Percentiles rank a stretch among this genome's conserved stretches.
phyloP scores from a whole-genome alignment of 177 flowering plant genomes.

The Vitis hybrid region DNA sequence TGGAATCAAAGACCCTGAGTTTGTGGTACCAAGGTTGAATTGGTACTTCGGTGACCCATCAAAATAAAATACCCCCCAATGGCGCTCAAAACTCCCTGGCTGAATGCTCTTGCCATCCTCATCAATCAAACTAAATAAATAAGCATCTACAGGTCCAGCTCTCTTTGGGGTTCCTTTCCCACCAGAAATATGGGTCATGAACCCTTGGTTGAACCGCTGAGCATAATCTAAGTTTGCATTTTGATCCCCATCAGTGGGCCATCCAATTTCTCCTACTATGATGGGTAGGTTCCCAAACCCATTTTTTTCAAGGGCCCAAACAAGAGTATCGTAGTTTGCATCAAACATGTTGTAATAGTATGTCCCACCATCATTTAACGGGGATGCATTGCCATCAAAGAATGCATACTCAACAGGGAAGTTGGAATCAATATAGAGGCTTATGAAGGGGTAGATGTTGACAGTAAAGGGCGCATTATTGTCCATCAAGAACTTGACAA shows the following conservation, averaged over 20 bases:
- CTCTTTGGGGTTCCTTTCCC: constrained; percentile 84
- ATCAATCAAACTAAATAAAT: constrained; percentile 77
- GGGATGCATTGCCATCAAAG: constrained; percentile 60
- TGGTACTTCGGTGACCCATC: constrained; percentile 69
- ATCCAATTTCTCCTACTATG: constrained; percentile 85
- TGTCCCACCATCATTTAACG: constrained; percentile 52
- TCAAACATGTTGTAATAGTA: constrained; percentile 73
- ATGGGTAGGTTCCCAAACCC: constrained; percentile 70
- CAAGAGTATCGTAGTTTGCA: constrained; percentile 82
- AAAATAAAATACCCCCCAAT: constrained; percentile 73
- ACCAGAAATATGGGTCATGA: constrained; percentile 52
- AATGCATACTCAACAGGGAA: constrained; percentile 89
- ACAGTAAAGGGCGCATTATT: constrained; percentile 74
- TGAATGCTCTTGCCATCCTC: constrained; percentile 82
- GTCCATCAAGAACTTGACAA: constrained; percentile 67
- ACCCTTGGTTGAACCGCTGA: constrained; percentile 82
- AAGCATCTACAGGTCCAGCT: constrained; percentile 66
- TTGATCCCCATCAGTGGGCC: constrained; percentile 92
- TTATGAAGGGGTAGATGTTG: constrained; percentile 87
- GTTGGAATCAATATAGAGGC: constrained; percentile 58
- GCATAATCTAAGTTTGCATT: constrained; percentile 66
- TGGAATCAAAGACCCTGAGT: constrained; percentile 39
- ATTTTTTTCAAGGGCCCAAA: constrained; percentile 72
- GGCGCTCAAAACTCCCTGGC: constrained; percentile 88
- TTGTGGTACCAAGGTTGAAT: constrained; percentile 70